Evolutionary conservation across 2,329 filamentous ascomycete genomes (phyloP), one percentile per base, ranked within the genome.

Genomic region (Clarireedia paspali): DNA sequence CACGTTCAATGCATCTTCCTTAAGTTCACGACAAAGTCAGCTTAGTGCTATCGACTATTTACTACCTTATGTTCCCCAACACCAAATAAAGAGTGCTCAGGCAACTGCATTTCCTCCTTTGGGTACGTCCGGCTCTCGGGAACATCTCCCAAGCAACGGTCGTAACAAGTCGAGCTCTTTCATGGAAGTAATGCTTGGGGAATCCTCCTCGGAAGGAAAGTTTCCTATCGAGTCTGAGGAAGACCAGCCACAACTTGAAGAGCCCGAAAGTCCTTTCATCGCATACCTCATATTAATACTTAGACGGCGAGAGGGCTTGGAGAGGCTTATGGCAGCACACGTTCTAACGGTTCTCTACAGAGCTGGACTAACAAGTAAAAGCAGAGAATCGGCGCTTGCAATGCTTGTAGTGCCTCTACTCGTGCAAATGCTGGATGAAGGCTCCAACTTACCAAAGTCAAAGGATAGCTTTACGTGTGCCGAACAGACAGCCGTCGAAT

Each of bases 231-330:
- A 50, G n/a, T 5, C 56, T 17, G 60, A 62, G 27, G 62, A 63
- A 38, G 10, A 53, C 38, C 72, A 76, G 4, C 64, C 68, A 3
- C 70, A 75, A 5, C 59, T 68, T 0, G 82, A 86, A 50, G 82
- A 87, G 9, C 73, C 81, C 2, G 89, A 92, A 68, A 88, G 81
- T 57, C 81, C 85, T 2, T 72, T 91, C 20, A 77, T 91, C 40
- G 82, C 87, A 1, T 91, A 87, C 84, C 77, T 94, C 17, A 79
- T 92, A 46, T 75, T 80, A 50, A 69, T 87, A 46, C 76, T 83
- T 47, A 78, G 87, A 61, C 76, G 79, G 14, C 76, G 79, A 24
- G 70, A 72, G 47, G 81, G 81, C 27, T 73, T 81, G 59, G 79
- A 83, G 55, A 77, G 85, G 20, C 71, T 91, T 49, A 83, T 85